Conservation (phyloP, 2,329 filamentous ascomycete genomes). For the Fusarium continuum region DNA sequence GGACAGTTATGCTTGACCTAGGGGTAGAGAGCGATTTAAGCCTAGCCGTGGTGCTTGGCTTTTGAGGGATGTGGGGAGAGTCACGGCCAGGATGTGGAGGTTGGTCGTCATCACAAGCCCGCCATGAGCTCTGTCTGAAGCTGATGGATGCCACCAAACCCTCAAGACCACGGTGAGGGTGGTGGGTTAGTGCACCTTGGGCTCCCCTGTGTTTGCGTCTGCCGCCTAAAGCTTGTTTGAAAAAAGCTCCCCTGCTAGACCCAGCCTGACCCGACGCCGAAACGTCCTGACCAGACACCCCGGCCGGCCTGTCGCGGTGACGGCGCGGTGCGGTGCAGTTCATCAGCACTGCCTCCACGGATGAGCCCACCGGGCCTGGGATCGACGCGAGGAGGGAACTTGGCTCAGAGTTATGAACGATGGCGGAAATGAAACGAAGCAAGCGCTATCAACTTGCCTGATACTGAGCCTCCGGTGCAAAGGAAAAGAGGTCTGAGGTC, state of each 20-base stretch:
- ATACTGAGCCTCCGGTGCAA: conserved; percentile 25
- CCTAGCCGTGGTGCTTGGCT: conserved; percentile 42
- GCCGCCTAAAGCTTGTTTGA: conserved; percentile 45
- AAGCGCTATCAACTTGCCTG: conserved; percentile 12
- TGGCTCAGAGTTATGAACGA: conserved; percentile 30
- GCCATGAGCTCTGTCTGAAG: conserved; percentile 37
- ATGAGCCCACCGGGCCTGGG: conserved; percentile 40
- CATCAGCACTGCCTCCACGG: conserved; percentile 44
- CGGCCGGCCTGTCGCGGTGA: conserved; percentile 38
- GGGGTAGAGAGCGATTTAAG: conserved; percentile 41
- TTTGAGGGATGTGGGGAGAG: conserved; percentile 37
- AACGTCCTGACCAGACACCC: conserved; percentile 38
- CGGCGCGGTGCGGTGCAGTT: conserved; percentile 25
- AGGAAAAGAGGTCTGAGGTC: conserved; percentile 17
- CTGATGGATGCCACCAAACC: conserved; percentile 15
- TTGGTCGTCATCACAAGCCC: conserved; percentile 41
- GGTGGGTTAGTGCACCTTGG: conserved; percentile 27
- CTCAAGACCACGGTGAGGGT: conserved; percentile 18
- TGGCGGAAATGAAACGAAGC: conserved; percentile 34
- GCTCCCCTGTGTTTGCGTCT: conserved; percentile 40
- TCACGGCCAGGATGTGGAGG: conserved; percentile 28
- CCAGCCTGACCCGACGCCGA: conserved; percentile 35
- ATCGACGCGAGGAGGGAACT: conserved; percentile 39
- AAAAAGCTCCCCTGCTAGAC: conserved; percentile 36
- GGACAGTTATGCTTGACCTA: conserved; percentile 37